Evolutionary conservation across 1,284 basidiomycete species (phyloP).

Genomic region (Amylostereum areolatum): DNA sequence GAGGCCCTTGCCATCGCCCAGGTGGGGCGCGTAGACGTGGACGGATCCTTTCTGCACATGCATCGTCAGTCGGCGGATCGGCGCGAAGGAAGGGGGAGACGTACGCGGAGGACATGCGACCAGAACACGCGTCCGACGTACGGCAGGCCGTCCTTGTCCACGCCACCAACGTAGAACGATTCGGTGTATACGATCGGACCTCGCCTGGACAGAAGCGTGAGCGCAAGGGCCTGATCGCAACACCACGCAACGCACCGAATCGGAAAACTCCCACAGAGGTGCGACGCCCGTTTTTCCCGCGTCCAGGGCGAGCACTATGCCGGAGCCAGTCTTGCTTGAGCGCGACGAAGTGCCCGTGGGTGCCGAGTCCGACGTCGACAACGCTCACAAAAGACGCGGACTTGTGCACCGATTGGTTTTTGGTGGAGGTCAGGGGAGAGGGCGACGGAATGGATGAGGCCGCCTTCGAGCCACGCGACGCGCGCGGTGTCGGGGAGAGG

Average conservation of each 20-base stretch:
- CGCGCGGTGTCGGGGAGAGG: conserved; percentile 13
- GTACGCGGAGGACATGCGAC: conserved; percentile 54
- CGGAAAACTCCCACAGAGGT: conserved; percentile 51
- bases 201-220: conserved; percentile 21
- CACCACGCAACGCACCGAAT: conserved; percentile 47
- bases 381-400: conserved; percentile 40
- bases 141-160: conserved; percentile 50
- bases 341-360: conserved; percentile 46
- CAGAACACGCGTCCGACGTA: conserved; percentile 73
- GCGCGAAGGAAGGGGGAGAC: conserved; percentile 16
- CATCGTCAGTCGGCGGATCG: not conserved
- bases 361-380: conserved; percentile 48
- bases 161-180: conserved; percentile 56
- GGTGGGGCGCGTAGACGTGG: conserved; percentile 54
- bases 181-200: conserved; percentile 33
- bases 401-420: conserved; percentile 36
- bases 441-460: conserved; percentile 44
- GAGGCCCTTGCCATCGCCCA: conserved; percentile 49
- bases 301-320: conserved; percentile 46
- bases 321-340: conserved; percentile 48
- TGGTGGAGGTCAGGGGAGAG: conserved; percentile 50
- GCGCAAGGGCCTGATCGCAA: conserved; percentile 1
- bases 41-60: conserved; percentile 38
- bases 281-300: conserved; percentile 35
- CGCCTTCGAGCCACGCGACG: conserved; percentile 66